Base-by-base conservation (phyloP, 2,329 filamentous ascomycete species). In the Fusarium ambrosium region DNA sequence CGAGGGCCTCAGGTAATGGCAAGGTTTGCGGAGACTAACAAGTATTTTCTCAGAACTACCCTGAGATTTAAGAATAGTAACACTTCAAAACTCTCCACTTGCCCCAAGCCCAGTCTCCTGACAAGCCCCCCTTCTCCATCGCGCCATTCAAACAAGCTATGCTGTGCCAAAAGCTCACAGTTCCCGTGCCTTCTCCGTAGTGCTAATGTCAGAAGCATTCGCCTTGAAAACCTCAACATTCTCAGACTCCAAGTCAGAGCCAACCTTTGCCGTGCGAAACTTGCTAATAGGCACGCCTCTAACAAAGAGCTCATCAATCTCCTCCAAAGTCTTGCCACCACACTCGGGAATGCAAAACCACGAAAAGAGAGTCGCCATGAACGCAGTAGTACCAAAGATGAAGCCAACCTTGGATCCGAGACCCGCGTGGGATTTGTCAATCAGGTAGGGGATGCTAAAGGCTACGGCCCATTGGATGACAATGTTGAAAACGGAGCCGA, bases 371-470 rank as follows among this genome's bases (percentile, higher is more conserved):
- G 67, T 59, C 5, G 65, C 67, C 27, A 71, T 36, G 14, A 59
- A 59, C 22, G 55, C 55, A 0, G 55, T 59, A 1, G 55, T 37
- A 6, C 55, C 55, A 59, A 59, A 59, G 55, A 59, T 59, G 55
- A 59, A 59, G 55, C 55, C 55, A 37, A 59, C 55, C 20, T 83
- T 83, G 10, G 80, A 76, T 1, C 80, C 78, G 3, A 85, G 77
- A 27, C 78, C 74, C 1, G 81, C 83, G 39, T 82, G 82, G 8
- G 79, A 78, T 7, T 77, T 76, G 58, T 83, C 78, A 18, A 83
- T 75, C 24, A 84, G 79, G 68, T 84, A 85, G 0, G 83, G 84
- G 10, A 83, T 78, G 20, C 76, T 79, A 62, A 85, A 85, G 2
- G 78, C 80, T 4, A 84, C 79, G 7, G 79, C 73, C 66, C 78